Evolutionary conservation across 208 protist species (phyloP).

Genomic region (Leptomonas pyrrhocoris): DNA sequence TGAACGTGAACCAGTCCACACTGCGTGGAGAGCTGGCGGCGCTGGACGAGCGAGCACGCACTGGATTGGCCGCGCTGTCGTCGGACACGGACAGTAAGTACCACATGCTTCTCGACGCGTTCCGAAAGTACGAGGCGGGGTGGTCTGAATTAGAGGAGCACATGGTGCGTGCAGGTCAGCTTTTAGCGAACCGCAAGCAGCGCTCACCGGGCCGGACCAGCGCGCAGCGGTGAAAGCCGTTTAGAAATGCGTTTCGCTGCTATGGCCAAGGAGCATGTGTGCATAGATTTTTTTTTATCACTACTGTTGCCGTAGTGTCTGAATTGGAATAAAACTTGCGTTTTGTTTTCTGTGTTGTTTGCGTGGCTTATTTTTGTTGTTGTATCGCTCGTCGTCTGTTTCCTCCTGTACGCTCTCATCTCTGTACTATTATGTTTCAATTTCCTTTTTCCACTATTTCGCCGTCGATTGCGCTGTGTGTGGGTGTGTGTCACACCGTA

Average conservation of each 20-base stretch:
- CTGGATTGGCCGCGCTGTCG: conserved; percentile 40
- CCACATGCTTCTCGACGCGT: conserved; percentile 59
- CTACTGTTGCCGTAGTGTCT: not conserved
- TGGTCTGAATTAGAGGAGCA: conserved; percentile 77
- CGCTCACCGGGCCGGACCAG: conserved; percentile 24
- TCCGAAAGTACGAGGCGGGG: conserved; percentile 71
- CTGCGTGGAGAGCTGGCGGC: conserved; percentile 44
- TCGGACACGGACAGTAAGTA: conserved; percentile 67
- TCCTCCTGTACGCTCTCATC: not conserved
- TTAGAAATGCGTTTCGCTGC: not conserved
- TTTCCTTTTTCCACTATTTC: not conserved
- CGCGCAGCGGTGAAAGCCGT: conserved; percentile 9
- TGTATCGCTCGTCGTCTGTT: not conserved
- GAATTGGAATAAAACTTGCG: not conserved
- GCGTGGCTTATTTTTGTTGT: not conserved
- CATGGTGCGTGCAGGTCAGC: conserved; percentile 73
- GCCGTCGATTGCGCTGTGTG: too few relatives aligned
- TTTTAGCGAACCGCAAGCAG: conserved; percentile 48
- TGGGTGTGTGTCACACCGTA: too few relatives aligned
- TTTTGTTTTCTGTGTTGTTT: not conserved
- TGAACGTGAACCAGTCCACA: conserved; percentile 41
- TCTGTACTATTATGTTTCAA: conserved; percentile 3
- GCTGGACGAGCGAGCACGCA: conserved; percentile 50
- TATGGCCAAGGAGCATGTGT: not conserved
- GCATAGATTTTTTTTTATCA: not conserved